A percentile compares a stretch with the other conserved stretches of the same genome.
Evolutionary conservation across 2,329 filamentous ascomycete species (phyloP).

Genomic region (Epicoccum nigrum): DNA sequence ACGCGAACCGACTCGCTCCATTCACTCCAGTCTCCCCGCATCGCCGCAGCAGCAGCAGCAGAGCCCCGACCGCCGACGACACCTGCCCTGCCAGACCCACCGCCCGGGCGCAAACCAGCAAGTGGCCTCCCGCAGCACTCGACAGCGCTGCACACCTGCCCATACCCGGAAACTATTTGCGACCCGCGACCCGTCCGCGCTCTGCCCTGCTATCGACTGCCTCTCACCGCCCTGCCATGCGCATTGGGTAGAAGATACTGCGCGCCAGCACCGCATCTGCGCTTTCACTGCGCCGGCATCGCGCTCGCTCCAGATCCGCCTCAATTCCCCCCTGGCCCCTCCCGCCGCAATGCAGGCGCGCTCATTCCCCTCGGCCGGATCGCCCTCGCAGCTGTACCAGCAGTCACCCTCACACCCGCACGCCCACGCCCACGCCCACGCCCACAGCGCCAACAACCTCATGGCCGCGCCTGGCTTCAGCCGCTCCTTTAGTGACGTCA

Average conservation of each 20-base stretch:
- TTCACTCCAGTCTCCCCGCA: too few species aligned
- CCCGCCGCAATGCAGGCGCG: conserved; percentile 31
- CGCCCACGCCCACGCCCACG: conserved; percentile 15
- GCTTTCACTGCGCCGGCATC: neutral
- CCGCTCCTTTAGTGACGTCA: conserved; percentile 48
- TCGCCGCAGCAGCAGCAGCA: too few species aligned
- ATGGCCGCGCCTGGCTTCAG: conserved; percentile 45
- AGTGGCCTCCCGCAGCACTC: neutral
- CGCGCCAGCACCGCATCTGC: neutral
- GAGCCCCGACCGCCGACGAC: too few species aligned
- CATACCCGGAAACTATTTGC: neutral
- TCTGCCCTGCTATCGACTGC: neutral
- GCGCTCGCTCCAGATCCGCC: neutral
- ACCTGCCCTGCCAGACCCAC: too few species aligned
- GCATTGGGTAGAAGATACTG: conserved; percentile 19
- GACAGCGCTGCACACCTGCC: neutral
- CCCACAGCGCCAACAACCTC: conserved; percentile 33
- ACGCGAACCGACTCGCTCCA: too few species aligned
- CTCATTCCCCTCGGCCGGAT: conserved; percentile 33
- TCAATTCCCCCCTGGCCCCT: neutral
- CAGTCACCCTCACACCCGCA: conserved; percentile 11
- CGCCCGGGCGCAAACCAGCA: too few species aligned
- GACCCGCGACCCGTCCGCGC: neutral
- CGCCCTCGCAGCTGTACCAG: conserved; percentile 23
- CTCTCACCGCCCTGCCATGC: conserved; percentile 18